Conservation (phyloP, 129 eudicot species). For the Tagetes erecta region DNA sequence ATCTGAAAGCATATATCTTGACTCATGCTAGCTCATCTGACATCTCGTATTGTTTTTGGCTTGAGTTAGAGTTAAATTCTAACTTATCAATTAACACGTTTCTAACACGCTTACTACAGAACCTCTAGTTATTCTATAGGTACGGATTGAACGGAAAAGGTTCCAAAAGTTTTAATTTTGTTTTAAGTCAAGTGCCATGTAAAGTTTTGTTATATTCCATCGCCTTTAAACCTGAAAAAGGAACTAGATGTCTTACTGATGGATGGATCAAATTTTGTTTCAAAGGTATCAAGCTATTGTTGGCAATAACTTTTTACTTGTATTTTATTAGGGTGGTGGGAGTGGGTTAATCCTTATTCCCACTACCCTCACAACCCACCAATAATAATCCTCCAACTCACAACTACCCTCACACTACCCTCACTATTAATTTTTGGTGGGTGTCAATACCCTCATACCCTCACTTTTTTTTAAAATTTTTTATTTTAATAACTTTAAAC, state of each 20-base stretch:
- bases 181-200: conserved; percentile 10
- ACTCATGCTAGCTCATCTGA: background rate
- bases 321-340: background rate
- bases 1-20: background rate
- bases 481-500: no score
- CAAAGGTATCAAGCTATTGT: conserved; percentile 12
- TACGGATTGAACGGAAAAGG: conserved; percentile 28
- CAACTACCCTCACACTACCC: no score
- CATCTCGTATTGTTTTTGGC: background rate
- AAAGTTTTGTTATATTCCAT: conserved; percentile 20
- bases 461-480: no score
- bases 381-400: no score
- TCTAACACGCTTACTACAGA: background rate
- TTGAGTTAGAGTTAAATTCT: background rate
- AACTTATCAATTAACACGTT: background rate
- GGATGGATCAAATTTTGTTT: conserved; percentile 37
- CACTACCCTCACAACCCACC: no score
- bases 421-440: background rate
- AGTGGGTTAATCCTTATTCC: no score
- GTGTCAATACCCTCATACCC: no score
- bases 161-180: conserved; percentile 12
- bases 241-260: conserved; percentile 32
- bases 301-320: background rate
- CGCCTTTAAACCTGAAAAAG: conserved; percentile 11
- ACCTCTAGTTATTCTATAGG: background rate